These are phyloP conservation scores for Euphorbia pulcherrima DNA, from an alignment of 345 rosid species.

Conservation along the genomic window DNA sequence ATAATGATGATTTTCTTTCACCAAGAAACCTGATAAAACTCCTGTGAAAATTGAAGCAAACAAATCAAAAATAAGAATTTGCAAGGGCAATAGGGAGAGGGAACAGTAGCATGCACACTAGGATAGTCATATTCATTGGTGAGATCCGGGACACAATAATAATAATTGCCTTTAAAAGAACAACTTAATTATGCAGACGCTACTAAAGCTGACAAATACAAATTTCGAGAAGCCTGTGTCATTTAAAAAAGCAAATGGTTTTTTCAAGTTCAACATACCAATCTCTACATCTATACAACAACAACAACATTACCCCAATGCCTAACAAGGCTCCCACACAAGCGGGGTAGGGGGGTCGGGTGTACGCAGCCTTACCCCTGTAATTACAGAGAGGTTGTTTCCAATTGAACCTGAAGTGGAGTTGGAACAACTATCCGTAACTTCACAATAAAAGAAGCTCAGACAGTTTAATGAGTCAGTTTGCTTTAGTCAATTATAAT, in stretches of 20 bases:
- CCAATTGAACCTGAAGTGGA: no score
- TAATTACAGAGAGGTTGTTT: no score
- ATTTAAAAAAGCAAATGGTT: not conserved
- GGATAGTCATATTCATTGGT: not conserved
- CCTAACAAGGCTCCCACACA: no score
- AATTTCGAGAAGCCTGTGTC: not conserved
- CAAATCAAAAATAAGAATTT: constrained; percentile 7
- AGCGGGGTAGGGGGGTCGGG: no score
- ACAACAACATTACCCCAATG: no score
- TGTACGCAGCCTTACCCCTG: no score
- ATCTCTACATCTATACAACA: not conserved
- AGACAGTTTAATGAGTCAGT: no score
- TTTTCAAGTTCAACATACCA: not conserved
- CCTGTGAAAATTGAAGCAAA: constrained; percentile 41
- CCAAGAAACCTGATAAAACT: constrained; percentile 78
- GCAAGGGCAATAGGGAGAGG: constrained; percentile 2
- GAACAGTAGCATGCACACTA: not conserved
- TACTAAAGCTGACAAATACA: not conserved
- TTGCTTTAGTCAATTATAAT: no score
- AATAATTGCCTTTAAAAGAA: no score
- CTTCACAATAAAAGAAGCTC: no score
- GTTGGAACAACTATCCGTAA: no score
- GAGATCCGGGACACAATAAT: not conserved
- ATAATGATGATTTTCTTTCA: constrained; percentile 62
- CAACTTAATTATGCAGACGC: not conserved